A percentile compares a stretch with the other conserved stretches of the same genome.
phyloP scores from a whole-genome alignment of 176 grass and related monocot species.

The Pharus latifolius region DNA sequence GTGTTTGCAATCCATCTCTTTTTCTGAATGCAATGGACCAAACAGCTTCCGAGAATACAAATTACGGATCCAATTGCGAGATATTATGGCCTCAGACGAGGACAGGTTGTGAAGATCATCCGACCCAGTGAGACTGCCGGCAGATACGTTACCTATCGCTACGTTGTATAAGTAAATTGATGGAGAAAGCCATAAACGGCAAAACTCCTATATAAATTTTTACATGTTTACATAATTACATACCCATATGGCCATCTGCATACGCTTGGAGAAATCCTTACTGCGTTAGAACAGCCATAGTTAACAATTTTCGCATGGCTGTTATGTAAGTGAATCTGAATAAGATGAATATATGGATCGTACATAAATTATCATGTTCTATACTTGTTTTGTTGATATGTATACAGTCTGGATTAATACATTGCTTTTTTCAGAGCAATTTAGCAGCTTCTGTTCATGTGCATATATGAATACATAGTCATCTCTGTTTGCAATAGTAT shows the following conservation, averaged over 20 bases:
- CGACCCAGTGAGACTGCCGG: conserved; percentile 77
- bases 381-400: conserved; percentile 7
- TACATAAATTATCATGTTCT: conserved; percentile 18
- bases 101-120: conserved; percentile 86
- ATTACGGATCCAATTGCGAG: conserved; percentile 76
- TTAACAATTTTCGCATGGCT: not conserved
- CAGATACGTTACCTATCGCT: conserved; percentile 87
- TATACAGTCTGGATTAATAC: conserved; percentile 13
- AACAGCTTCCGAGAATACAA: conserved; percentile 87
- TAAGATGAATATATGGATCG: conserved; percentile 7
- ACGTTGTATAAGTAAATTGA: conserved; percentile 33
- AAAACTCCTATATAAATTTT: conserved; percentile 2
- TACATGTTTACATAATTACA: conserved; percentile 6
- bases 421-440: not conserved
- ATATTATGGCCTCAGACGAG: conserved; percentile 71
- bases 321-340: not conserved
- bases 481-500: no score
- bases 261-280: not conserved
- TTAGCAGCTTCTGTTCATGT: not conserved
- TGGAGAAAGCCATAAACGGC: not conserved
- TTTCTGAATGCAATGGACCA: conserved; percentile 12
- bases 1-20: conserved; percentile 5
- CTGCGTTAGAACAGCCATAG: not conserved
- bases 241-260: not conserved
- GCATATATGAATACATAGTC: not conserved